Percentiles rank a stretch among this genome's conserved stretches.
These are phyloP conservation scores for Syzygium grande DNA, from an alignment of 345 rosid genomes.

Conservation along the genomic window DNA sequence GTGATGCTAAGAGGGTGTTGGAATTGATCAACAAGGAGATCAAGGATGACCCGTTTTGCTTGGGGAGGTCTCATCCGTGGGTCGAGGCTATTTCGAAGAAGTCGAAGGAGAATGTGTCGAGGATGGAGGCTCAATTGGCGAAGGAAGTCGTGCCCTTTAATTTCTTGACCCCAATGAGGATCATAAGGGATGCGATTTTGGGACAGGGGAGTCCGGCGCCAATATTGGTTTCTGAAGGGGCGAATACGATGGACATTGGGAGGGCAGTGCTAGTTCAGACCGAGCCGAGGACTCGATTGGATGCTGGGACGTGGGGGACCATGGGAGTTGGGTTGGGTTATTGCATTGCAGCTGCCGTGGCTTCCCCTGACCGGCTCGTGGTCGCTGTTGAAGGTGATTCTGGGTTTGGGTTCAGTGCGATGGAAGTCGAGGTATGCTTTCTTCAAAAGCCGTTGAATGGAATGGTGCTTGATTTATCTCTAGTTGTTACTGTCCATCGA, in stretches of 20 bases:
- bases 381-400: conserved; percentile 99
- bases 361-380: conserved; percentile 77
- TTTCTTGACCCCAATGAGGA: conserved; percentile 89
- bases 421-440: conserved; percentile 87
- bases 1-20: conserved; percentile 72
- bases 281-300: conserved; percentile 94
- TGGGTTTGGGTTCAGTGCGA: conserved; percentile 96
- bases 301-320: conserved; percentile 99
- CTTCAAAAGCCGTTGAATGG: not conserved
- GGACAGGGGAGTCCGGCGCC: conserved; percentile 79
- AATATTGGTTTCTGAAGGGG: conserved; percentile 84
- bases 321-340: conserved; percentile 99
- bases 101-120: conserved; percentile 53
- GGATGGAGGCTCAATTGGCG: conserved; percentile 77
- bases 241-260: conserved; percentile 97
- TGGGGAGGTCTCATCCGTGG: conserved; percentile 79
- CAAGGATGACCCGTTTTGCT: conserved; percentile 83
- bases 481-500: not conserved
- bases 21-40: conserved; percentile 71
- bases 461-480: not conserved
- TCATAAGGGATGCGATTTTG: conserved; percentile 77
- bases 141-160: conserved; percentile 94
- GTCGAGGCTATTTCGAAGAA: conserved; percentile 68
- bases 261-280: conserved; percentile 91
- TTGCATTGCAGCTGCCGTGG: conserved; percentile 97